These are phyloP conservation scores for Croton setiger DNA, from an alignment of 441 rosid species.

Conservation along the genomic window DNA sequence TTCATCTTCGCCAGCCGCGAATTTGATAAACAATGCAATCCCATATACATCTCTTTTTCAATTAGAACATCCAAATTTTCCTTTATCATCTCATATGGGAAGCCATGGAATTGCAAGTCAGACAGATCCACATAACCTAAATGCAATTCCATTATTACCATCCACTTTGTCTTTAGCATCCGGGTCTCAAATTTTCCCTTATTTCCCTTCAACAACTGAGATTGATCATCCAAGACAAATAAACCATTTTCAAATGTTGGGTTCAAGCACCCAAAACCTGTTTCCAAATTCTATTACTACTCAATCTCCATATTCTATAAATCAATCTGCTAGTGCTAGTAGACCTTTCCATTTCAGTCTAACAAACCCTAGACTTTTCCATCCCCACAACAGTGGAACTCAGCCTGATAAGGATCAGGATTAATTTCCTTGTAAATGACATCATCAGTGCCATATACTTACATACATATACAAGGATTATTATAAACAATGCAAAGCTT, in stretches of 20 bases:
- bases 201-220: constrained; percentile 46
- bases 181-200: constrained; percentile 44
- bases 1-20: constrained; percentile 41
- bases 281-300: constrained; percentile 30
- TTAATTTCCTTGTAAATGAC: constrained; percentile 29
- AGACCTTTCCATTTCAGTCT: constrained; percentile 41
- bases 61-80: constrained; percentile 47
- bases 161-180: constrained; percentile 45
- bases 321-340: constrained; percentile 37
- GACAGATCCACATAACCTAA: constrained; percentile 35
- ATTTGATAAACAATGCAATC: constrained; percentile 26
- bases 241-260: constrained; percentile 56
- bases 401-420: constrained; percentile 23
- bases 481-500: constrained; percentile 6
- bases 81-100: constrained; percentile 58
- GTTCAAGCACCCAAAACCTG: constrained; percentile 43
- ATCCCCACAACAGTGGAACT: constrained; percentile 26
- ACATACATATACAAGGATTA: not conserved
- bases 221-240: constrained; percentile 50
- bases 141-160: constrained; percentile 47
- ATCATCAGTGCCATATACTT: constrained; percentile 7
- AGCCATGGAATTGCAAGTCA: constrained; percentile 42
- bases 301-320: constrained; percentile 32
- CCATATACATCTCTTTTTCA: constrained; percentile 46
- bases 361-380: constrained; percentile 30